phyloP scores from a whole-genome alignment of 2,329 filamentous ascomycete species.

The Periglandula ipomoeae region DNA sequence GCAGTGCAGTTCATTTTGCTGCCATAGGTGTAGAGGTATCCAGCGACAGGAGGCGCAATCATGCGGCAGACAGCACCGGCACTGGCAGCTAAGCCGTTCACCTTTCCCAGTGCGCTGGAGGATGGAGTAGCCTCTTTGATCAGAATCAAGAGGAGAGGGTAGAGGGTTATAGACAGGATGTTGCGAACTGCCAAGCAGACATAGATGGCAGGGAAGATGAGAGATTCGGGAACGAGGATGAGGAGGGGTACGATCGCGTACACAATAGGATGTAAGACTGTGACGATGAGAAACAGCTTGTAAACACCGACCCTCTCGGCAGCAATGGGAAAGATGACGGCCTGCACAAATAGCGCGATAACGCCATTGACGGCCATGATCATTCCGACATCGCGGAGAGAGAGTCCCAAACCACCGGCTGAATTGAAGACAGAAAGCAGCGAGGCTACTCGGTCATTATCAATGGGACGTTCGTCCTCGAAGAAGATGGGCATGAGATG shows the following conservation, averaged over 20 bases:
- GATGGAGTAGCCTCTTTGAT: constrained; percentile 58
- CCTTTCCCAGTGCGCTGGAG: constrained; percentile 47
- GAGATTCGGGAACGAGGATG: constrained; percentile 41
- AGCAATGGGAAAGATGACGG: constrained; percentile 50
- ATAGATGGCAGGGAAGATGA: constrained; percentile 51
- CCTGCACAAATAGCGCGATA: constrained; percentile 51
- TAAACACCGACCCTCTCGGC: constrained; percentile 51
- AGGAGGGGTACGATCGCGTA: constrained; percentile 52
- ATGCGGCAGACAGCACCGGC: constrained; percentile 59
- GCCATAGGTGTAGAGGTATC: constrained; percentile 54
- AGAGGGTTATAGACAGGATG: constrained; percentile 53
- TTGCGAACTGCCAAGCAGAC: constrained; percentile 48
- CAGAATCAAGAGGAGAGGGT: constrained; percentile 56
- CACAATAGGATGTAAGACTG: constrained; percentile 50
- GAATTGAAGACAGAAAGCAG: constrained; percentile 41
- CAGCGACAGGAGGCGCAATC: constrained; percentile 55
- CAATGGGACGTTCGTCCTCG: constrained; percentile 57
- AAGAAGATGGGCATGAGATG: constrained; percentile 88
- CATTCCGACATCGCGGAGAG: constrained; percentile 51
- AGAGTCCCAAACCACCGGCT: constrained; percentile 54
- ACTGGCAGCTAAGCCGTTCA: constrained; percentile 58
- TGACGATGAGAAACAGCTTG: constrained; percentile 48
- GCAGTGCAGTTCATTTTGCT: constrained; percentile 49
- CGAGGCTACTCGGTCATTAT: constrained; percentile 22
- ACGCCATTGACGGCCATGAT: constrained; percentile 50